These are phyloP conservation scores for Starmerella powellii DNA, from an alignment of 805 yeast genomes.

Conservation along the genomic window DNA sequence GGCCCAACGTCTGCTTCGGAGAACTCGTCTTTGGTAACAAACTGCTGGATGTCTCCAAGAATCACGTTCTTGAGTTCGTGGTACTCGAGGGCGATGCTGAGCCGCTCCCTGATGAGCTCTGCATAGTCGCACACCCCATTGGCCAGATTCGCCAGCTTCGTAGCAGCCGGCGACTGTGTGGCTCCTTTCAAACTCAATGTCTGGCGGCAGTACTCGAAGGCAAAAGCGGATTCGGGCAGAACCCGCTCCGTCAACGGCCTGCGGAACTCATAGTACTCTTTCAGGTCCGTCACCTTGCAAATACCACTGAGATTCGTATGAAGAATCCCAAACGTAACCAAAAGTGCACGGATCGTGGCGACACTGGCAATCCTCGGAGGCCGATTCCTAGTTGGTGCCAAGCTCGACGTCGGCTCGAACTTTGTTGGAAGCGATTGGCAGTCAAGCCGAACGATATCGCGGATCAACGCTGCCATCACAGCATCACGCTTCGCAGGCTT, in stretches of 20 bases:
- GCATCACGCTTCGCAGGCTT: background rate
- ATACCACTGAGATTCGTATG: background rate
- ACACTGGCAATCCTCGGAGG: slow-evolving; percentile 6
- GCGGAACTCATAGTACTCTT: slow-evolving; percentile 2
- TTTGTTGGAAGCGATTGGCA: background rate
- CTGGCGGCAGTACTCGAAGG: slow-evolving; percentile 8
- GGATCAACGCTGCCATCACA: background rate
- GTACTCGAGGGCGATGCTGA: slow-evolving; percentile 7
- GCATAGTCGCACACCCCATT: slow-evolving; percentile 3
- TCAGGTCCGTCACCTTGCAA: background rate
- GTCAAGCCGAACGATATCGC: slow-evolving; percentile 5
- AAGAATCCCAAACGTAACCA: slow-evolving; percentile 5
- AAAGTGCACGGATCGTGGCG: slow-evolving; percentile 7
- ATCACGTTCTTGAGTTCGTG: slow-evolving; percentile 7
- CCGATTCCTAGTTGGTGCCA: background rate
- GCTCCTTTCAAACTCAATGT: slow-evolving; percentile 8
- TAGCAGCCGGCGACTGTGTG: slow-evolving; percentile 10
- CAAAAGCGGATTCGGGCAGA: slow-evolving; percentile 4
- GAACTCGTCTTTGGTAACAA: background rate
- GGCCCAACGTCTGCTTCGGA: background rate
- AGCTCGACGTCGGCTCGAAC: background rate
- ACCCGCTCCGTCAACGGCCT: slow-evolving; percentile 1
- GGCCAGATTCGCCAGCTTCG: slow-evolving; percentile 10
- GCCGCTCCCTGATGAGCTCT: slow-evolving; percentile 3
- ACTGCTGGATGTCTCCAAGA: slow-evolving; percentile 6